These are phyloP conservation scores for Verruconis gallopava DNA, from an alignment of 2,329 filamentous ascomycete genomes.

Conservation along the genomic window DNA sequence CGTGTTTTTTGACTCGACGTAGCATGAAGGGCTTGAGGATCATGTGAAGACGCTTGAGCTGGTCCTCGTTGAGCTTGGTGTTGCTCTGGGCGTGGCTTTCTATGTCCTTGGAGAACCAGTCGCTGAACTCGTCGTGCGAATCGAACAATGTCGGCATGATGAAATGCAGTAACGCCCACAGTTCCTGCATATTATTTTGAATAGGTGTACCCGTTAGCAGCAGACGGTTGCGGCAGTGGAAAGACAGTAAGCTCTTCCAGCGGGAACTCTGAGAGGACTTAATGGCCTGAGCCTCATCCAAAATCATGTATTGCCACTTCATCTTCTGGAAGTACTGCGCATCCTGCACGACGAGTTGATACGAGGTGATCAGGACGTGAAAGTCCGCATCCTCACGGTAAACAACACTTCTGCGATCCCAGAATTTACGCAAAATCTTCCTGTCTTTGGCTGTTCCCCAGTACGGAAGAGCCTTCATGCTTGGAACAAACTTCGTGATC, in stretches of 20 bases:
- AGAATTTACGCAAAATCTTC: slow-evolving; percentile 95
- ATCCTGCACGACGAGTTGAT: slow-evolving; percentile 92
- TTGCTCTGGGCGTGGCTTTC: slow-evolving; percentile 98
- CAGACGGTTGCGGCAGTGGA: slow-evolving; percentile 89
- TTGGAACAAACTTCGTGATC: slow-evolving; percentile 85
- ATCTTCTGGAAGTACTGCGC: slow-evolving; percentile 98
- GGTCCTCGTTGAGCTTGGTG: slow-evolving; percentile 98
- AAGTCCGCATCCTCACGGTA: slow-evolving; percentile 90
- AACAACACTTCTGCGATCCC: slow-evolving; percentile 94
- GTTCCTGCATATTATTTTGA: slow-evolving; percentile 99
- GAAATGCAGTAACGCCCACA: slow-evolving; percentile 96
- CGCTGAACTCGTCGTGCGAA: slow-evolving; percentile 82
- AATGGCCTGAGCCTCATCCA: slow-evolving; percentile 97
- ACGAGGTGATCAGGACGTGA: slow-evolving; percentile 92
- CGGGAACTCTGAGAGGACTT: slow-evolving; percentile 93
- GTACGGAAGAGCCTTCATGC: slow-evolving; percentile 90
- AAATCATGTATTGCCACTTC: slow-evolving; percentile 99
- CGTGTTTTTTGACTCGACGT: slow-evolving; percentile 98
- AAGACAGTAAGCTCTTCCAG: slow-evolving; percentile 90
- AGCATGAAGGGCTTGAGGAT: slow-evolving; percentile 99
- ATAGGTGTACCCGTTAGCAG: slow-evolving; percentile 93
- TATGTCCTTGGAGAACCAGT: slow-evolving; percentile 92
- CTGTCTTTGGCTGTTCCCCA: slow-evolving; percentile 92
- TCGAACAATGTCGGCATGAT: slow-evolving; percentile 99
- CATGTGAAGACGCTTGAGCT: slow-evolving; percentile 94